Conservation (phyloP, 140 eudicot genomes). For the Senecio squalidus region DNA sequence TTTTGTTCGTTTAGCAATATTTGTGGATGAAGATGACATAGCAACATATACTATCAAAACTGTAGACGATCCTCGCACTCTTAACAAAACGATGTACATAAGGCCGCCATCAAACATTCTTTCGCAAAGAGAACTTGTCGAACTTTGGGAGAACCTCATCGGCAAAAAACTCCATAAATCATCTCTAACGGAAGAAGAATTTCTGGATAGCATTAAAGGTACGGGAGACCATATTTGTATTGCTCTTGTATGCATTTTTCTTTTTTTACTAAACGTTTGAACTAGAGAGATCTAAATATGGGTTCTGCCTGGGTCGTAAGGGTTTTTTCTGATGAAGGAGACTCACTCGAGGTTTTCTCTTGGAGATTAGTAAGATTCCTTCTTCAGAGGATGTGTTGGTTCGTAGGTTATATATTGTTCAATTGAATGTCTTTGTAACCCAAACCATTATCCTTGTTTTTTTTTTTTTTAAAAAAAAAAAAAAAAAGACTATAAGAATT, state of each 20-base stretch:
- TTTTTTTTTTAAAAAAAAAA: no score
- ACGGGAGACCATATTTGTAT: not conserved
- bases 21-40: conserved; percentile 58
- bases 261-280: no score
- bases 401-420: no score
- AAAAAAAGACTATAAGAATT: no score
- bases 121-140: conserved; percentile 43
- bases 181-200: conserved; percentile 30
- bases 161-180: conserved; percentile 33
- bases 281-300: no score
- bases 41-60: conserved; percentile 48
- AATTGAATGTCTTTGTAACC: no score
- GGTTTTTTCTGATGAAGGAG: no score
- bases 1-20: conserved; percentile 26
- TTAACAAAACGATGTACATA: conserved; percentile 54
- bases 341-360: no score
- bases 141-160: conserved; percentile 47
- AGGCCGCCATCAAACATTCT: conserved; percentile 48
- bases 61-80: conserved; percentile 52
- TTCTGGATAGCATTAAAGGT: conserved; percentile 48
- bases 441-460: no score
- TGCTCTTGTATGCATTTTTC: not conserved
- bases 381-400: no score
- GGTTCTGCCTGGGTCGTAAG: no score
- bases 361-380: no score